Percentiles rank a stretch among this genome's conserved stretches.
Evolutionary conservation across 768 basidiomycete genomes (phyloP).

Genomic region (Mycena metata): DNA sequence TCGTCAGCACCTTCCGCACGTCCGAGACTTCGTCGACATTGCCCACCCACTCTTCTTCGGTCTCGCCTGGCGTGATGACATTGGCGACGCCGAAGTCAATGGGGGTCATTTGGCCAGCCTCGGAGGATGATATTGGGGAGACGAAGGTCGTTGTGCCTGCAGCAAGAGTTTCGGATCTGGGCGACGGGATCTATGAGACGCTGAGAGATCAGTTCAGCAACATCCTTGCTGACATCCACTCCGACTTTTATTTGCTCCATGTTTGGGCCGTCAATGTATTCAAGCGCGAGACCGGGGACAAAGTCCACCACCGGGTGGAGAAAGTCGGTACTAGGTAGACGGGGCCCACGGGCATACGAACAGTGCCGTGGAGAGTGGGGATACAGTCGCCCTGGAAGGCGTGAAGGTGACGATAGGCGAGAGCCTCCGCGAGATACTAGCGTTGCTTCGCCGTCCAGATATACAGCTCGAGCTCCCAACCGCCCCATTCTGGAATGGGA

Average conservation of each 20-base stretch:
- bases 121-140: neutral
- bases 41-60: neutral
- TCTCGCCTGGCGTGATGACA: neutral
- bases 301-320: constrained; percentile 10
- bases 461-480: constrained; percentile 4
- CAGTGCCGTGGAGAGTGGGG: neutral
- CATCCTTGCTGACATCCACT: neutral
- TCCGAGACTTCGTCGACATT: constrained; percentile 8
- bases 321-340: too few species aligned
- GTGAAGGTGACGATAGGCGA: constrained; percentile 7
- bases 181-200: neutral
- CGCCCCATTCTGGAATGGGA: neutral
- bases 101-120: neutral
- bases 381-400: neutral
- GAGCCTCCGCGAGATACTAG: neutral
- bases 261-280: constrained; percentile 3
- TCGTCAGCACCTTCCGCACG: too few species aligned
- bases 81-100: constrained; percentile 6
- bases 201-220: neutral
- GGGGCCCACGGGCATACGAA: constrained; percentile 1
- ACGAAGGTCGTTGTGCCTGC: constrained; percentile 5
- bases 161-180: neutral
- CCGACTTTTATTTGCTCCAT: neutral
- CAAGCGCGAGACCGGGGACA: constrained; percentile 10
- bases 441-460: neutral